These are phyloP conservation scores for Opeltia flavorubescens DNA, from an alignment of 495 filamentous ascomycete species.

Conservation along the genomic window DNA sequence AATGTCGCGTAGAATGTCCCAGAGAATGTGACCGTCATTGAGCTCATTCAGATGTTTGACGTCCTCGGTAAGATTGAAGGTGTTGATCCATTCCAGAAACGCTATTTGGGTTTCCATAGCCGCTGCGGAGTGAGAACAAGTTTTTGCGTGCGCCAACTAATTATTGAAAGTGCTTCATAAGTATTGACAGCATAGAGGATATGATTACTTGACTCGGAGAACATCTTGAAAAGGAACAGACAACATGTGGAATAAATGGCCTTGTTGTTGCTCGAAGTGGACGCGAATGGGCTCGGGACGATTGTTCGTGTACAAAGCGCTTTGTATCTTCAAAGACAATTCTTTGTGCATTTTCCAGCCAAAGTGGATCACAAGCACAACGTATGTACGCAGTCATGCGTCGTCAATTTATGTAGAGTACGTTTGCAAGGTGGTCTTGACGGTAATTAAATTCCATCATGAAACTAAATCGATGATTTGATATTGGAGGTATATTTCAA, in stretches of 20 bases:
- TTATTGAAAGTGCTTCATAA: no score
- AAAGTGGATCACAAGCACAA: no score
- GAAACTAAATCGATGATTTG: no score
- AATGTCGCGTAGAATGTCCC: conserved; percentile 45
- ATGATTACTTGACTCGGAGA: no score
- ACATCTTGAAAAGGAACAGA: background rate
- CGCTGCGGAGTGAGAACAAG: background rate
- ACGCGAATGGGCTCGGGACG: background rate
- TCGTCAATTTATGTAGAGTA: no score
- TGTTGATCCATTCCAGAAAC: conserved; percentile 46
- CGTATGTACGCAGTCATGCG: no score
- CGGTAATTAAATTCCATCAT: no score
- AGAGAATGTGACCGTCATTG: conserved; percentile 59
- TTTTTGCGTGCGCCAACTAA: no score
- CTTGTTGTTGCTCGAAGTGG: background rate
- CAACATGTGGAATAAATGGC: background rate
- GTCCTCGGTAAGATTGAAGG: conserved; percentile 32
- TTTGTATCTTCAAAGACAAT: background rate
- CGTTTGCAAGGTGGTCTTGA: no score
- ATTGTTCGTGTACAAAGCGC: background rate
- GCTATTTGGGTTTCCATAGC: conserved; percentile 23
- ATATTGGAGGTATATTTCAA: no score
- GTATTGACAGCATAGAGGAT: no score
- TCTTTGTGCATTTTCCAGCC: no score
- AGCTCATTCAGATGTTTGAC: conserved; percentile 45